These are phyloP conservation scores for Beta corolliflora DNA, from an alignment of 179 eudicot genomes.

Conservation along the genomic window DNA sequence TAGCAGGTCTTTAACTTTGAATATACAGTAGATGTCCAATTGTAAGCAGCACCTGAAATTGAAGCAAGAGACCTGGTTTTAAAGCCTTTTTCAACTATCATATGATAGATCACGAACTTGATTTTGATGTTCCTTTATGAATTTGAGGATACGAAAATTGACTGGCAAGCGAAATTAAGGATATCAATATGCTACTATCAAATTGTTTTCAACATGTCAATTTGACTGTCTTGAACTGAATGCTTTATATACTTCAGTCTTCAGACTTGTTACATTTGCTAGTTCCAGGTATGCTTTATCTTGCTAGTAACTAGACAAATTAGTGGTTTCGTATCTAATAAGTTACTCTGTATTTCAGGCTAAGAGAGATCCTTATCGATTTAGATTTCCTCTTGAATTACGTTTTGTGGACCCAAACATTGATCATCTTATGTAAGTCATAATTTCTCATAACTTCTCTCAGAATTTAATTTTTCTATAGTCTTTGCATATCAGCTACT, in stretches of 20 bases:
- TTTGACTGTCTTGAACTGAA: too few relatives aligned
- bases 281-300: neutral
- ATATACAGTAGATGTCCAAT: neutral
- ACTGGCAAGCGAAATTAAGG: conserved; percentile 2
- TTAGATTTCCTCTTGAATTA: conserved; percentile 91
- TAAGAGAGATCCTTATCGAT: conserved; percentile 96
- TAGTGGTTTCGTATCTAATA: conserved; percentile 15
- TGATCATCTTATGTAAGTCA: conserved; percentile 85
- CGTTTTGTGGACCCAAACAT: conserved; percentile 96
- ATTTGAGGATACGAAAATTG: conserved; percentile 1
- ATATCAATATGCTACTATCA: neutral
- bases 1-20: neutral
- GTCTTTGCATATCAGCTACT: neutral
- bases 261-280: neutral
- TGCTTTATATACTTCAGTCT: neutral
- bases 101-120: neutral
- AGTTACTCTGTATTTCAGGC: conserved; percentile 62
- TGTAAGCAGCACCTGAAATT: neutral
- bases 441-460: conserved; percentile 8
- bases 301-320: neutral
- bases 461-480: neutral
- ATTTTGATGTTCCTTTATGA: neutral
- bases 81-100: neutral
- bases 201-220: neutral
- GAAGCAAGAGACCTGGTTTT: neutral